Conservation (phyloP, 768 basidiomycete genomes). For the Leccinum uliginosum region DNA sequence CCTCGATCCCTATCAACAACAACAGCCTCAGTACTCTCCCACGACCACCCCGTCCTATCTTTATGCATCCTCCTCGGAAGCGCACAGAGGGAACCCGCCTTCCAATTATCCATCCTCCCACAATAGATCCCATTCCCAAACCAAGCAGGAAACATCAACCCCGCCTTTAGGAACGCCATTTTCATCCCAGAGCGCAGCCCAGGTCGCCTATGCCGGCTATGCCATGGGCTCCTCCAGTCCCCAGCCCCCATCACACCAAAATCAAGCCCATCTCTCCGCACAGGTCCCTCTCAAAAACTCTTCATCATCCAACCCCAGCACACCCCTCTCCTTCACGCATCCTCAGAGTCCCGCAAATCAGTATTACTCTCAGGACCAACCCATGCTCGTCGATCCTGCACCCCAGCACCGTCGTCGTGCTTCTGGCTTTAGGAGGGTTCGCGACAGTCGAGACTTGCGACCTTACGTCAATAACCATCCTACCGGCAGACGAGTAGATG, state of each 20-base stretch:
- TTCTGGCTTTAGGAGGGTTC: slow-evolving; percentile 75
- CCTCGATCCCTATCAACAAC: slow-evolving; percentile 70
- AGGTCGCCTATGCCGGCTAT: slow-evolving; percentile 46
- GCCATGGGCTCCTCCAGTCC: slow-evolving; percentile 65
- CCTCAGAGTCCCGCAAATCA: slow-evolving; percentile 48
- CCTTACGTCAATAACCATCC: slow-evolving; percentile 66
- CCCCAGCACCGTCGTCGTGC: slow-evolving; percentile 58
- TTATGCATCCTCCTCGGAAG: slow-evolving; percentile 35
- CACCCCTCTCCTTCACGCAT: slow-evolving; percentile 66
- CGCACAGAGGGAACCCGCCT: slow-evolving; percentile 39
- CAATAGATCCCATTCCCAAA: slow-evolving; percentile 53
- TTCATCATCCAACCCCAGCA: slow-evolving; percentile 57
- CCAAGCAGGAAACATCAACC: slow-evolving; percentile 47
- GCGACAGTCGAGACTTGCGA: slow-evolving; percentile 70
- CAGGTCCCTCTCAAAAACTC: slow-evolving; percentile 50
- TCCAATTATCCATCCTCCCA: slow-evolving; percentile 51
- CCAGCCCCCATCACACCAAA: slow-evolving; percentile 46
- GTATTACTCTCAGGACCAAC: slow-evolving; percentile 59
- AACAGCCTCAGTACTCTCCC: slow-evolving; percentile 61
- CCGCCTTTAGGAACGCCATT: slow-evolving; percentile 51
- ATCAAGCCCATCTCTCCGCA: slow-evolving; percentile 48
- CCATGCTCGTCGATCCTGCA: slow-evolving; percentile 68
- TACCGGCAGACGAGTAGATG: slow-evolving; percentile 69
- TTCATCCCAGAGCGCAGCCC: slow-evolving; percentile 45
- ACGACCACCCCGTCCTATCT: slow-evolving; percentile 44